phyloP scores from a whole-genome alignment of 148 eudicot species.

The Polygonum maritimum region DNA sequence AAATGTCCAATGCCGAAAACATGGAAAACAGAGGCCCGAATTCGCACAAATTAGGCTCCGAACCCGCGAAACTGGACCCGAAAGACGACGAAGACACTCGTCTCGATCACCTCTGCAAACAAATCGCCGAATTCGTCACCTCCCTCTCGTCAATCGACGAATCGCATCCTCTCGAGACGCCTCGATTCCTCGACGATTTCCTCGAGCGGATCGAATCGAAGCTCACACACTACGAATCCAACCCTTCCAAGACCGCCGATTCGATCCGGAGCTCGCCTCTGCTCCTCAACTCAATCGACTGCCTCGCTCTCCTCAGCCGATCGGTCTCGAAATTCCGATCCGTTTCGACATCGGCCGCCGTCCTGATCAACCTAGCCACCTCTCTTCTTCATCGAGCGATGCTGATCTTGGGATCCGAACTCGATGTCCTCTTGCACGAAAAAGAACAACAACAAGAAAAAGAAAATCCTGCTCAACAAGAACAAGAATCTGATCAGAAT shows the following conservation, averaged over 20 bases:
- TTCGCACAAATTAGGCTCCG: background rate
- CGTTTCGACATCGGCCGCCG: conserved; percentile 5
- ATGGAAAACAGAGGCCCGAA: background rate
- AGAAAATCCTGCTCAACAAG: background rate
- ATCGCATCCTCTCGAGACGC: conserved; percentile 23
- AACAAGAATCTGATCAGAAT: background rate
- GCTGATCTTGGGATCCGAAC: conserved; percentile 15
- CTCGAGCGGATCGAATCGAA: conserved; percentile 31
- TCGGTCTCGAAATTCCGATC: conserved; percentile 24
- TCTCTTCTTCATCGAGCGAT: conserved; percentile 54
- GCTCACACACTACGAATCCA: conserved; percentile 32
- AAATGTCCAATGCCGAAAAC: background rate
- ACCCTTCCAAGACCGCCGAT: background rate
- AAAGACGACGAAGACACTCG: conserved; percentile 8
- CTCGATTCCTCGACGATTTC: conserved; percentile 30
- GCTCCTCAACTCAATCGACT: conserved; percentile 28
- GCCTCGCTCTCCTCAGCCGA: conserved; percentile 26
- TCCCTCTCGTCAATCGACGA: conserved; percentile 17
- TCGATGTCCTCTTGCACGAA: background rate
- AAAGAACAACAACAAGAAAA: background rate
- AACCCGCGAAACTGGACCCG: background rate
- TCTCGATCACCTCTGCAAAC: conserved; percentile 26
- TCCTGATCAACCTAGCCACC: conserved; percentile 34
- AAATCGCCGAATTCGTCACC: conserved; percentile 31
- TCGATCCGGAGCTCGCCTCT: background rate